These are phyloP conservation scores for Trifolium dubium DNA, from an alignment of 306 rosid genomes.

Conservation along the genomic window DNA sequence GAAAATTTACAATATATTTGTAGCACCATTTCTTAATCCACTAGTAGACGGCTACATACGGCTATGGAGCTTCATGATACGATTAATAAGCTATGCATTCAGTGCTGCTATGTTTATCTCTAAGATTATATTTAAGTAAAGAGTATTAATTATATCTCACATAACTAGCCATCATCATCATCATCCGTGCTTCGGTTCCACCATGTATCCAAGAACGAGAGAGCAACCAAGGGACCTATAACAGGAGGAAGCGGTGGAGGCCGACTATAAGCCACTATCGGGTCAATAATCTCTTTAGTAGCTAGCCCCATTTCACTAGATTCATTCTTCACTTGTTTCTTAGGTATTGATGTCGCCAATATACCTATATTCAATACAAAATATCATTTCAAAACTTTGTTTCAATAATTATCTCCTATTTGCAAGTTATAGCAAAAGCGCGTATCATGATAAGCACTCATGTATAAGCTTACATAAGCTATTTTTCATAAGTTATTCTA, in stretches of 20 bases:
- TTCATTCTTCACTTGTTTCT: constrained; percentile 50
- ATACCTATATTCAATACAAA: constrained; percentile 47
- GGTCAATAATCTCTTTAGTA: constrained; percentile 55
- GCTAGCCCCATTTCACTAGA: constrained; percentile 42
- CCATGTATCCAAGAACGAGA: constrained; percentile 60
- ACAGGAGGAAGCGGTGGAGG: constrained; percentile 78
- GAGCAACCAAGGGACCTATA: constrained; percentile 62
- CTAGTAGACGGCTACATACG: constrained; percentile 54
- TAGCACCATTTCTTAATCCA: constrained; percentile 51
- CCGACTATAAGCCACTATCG: constrained; percentile 59
- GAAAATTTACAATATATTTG: constrained; percentile 48
- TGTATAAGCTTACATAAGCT: too few relatives aligned
- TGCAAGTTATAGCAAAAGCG: constrained; percentile 18
- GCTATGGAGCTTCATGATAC: constrained; percentile 45
- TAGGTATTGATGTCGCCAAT: constrained; percentile 47
- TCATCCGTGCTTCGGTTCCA: constrained; percentile 47
- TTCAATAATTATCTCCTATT: constrained; percentile 7
- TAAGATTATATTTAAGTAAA: constrained; percentile 51
- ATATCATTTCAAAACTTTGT: constrained; percentile 11
- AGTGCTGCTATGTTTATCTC: constrained; percentile 40
- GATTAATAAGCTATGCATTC: constrained; percentile 41
- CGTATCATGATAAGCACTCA: too few relatives aligned
- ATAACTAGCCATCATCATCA: constrained; percentile 49
- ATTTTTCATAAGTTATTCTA: too few relatives aligned
- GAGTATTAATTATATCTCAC: constrained; percentile 5